Conservation (phyloP, 2,329 filamentous ascomycete genomes). For the Fusarium oxysporum region DNA sequence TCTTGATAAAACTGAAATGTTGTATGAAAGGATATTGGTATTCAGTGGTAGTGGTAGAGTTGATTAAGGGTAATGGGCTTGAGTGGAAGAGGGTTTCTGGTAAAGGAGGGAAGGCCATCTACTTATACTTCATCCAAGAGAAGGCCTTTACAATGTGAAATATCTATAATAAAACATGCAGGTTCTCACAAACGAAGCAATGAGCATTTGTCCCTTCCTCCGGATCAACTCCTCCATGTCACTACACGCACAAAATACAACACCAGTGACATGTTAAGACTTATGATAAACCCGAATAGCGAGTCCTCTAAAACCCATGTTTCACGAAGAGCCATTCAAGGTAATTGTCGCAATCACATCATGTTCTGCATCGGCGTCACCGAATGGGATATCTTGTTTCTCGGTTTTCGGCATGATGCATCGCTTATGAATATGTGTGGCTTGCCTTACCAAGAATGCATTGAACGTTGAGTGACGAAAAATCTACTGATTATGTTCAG, state of each 20-base stretch:
- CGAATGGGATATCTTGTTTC: background rate
- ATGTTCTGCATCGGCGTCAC: background rate
- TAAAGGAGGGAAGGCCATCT: background rate
- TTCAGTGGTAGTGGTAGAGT: background rate
- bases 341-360: background rate
- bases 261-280: background rate
- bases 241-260: background rate
- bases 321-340: background rate
- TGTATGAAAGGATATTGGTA: background rate
- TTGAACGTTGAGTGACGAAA: conserved; percentile 7
- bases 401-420: conserved; percentile 10
- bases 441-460: conserved; percentile 33
- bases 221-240: background rate
- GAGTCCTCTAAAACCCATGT: background rate
- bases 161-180: background rate
- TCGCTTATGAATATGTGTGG: conserved; percentile 25
- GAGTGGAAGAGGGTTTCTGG: background rate
- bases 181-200: background rate
- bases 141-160: background rate
- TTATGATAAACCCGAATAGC: background rate
- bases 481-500: background rate
- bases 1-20: background rate
- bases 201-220: background rate
- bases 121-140: conserved; percentile 4
- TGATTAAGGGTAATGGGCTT: background rate